phyloP scores from a whole-genome alignment of 768 basidiomycete genomes.

The Boletus patriciae region DNA sequence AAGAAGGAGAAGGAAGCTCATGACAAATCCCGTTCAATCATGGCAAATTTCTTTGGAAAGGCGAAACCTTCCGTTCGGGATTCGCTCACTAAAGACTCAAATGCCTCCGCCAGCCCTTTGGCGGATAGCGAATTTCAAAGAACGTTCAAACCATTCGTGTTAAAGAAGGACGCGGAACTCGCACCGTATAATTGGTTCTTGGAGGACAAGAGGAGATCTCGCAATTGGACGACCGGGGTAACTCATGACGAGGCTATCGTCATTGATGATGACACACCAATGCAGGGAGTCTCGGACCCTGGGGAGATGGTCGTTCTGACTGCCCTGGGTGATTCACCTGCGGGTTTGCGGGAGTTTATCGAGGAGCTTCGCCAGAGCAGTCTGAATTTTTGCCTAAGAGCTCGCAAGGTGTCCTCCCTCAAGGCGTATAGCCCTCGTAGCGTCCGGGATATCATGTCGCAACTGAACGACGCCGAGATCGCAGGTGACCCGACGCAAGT shows the following conservation, averaged over 20 bases:
- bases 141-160: constrained; percentile 74
- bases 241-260: constrained; percentile 53
- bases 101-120: constrained; percentile 35
- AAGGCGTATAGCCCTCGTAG: constrained; percentile 34
- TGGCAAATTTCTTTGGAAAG: constrained; percentile 80
- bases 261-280: constrained; percentile 45
- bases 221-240: constrained; percentile 19
- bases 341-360: constrained; percentile 17
- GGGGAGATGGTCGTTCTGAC: not conserved
- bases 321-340: not conserved
- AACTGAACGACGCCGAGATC: constrained; percentile 77
- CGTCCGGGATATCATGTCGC: constrained; percentile 53
- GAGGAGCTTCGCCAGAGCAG: constrained; percentile 34
- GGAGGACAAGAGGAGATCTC: constrained; percentile 30
- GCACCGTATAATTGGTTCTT: constrained; percentile 75
- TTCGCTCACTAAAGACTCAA: constrained; percentile 26
- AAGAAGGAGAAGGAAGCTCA: constrained; percentile 70
- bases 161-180: constrained; percentile 71
- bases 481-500: constrained; percentile 69
- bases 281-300: constrained; percentile 8
- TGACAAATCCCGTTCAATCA: constrained; percentile 69
- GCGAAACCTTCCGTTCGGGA: constrained; percentile 38
- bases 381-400: constrained; percentile 20
- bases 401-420: constrained; percentile 20
- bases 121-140: constrained; percentile 65